Evolutionary conservation across 2,329 filamentous ascomycete genomes (phyloP), one percentile per base, ranked within the genome.

Genomic region (Aspergillus ibericus): DNA sequence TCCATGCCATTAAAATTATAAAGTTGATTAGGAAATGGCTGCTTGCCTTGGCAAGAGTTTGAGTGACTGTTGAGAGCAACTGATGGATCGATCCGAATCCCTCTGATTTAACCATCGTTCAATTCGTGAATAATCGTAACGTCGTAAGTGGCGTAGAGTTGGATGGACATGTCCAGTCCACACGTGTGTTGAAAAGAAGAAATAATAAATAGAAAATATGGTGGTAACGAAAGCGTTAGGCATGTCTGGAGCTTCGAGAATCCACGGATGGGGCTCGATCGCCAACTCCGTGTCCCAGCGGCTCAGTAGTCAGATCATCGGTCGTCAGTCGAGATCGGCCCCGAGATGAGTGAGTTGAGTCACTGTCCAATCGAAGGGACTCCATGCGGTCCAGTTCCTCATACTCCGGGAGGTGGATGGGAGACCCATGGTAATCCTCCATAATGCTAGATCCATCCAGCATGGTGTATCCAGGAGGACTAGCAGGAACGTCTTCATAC

Each of bases 401-500:
- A 55, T 81, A 73, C 16, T 82, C 77, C 0, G 74, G 75, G 1
- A 75, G 64, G 1, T 71, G 63, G 2, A 79, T 66, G 2, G 74
- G 72, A 12, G 79, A 77, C 12, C 79, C 80, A 36, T 71, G 62
- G 62, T 82, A 82, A 54, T 82, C 77, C 56, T 78, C 74, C 57
- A 83, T 77, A 7, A 74, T 66, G 61, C 76, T 75, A 65, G 81
- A 62, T 18, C 68, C 70, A 54, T 75, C 72, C 12, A 74, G 66
- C 59, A 69, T 74, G 18, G 72, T 79, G 75, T 93, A 93, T 5
- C 81, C 83, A 0, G 93, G 93, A 50, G 93, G 93, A 68, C 89
- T 92, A 2, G 87, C 88, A 0, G 93, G 93, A 42, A 98, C 92
- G 71, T 98, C 92, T 75, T 95, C 89, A 77, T 99, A 99, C 66